These are phyloP conservation scores for Albizia julibrissin DNA, from an alignment of 306 rosid genomes.

Conservation along the genomic window DNA sequence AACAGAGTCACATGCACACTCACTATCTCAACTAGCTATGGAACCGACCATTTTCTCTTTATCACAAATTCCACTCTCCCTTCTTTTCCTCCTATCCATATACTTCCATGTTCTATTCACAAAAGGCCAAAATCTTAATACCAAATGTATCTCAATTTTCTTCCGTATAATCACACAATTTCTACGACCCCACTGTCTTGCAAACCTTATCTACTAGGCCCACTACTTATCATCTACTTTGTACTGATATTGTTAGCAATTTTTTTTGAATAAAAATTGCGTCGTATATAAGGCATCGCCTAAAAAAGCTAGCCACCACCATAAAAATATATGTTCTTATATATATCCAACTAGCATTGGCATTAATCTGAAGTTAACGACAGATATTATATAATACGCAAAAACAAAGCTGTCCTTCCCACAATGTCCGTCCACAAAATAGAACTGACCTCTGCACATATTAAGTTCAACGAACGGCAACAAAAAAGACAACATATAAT, in stretches of 20 bases:
- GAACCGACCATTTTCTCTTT: conserved; percentile 29
- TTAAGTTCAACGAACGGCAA: not conserved
- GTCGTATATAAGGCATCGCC: not conserved
- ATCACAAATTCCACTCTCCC: not conserved
- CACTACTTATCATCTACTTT: not conserved
- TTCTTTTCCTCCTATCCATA: not conserved
- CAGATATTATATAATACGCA: not conserved
- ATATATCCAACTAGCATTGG: not conserved
- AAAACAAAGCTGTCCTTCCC: not conserved
- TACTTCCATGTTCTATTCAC: not conserved
- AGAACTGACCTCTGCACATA: not conserved
- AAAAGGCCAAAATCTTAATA: not conserved
- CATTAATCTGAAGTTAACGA: not conserved
- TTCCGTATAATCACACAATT: not conserved
- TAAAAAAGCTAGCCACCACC: not conserved
- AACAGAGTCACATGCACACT: conserved; percentile 27
- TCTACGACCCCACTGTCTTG: not conserved
- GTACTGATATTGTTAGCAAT: not conserved
- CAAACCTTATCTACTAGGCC: conserved; percentile 2
- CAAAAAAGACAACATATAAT: not conserved
- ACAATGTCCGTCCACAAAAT: not conserved
- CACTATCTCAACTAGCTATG: not conserved
- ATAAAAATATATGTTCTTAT: not conserved
- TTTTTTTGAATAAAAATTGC: not conserved
- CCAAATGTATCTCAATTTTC: not conserved